Percentiles rank a stretch among this genome's conserved stretches.
phyloP scores from a whole-genome alignment of 140 eudicot species.

The Oenanthe javanica region DNA sequence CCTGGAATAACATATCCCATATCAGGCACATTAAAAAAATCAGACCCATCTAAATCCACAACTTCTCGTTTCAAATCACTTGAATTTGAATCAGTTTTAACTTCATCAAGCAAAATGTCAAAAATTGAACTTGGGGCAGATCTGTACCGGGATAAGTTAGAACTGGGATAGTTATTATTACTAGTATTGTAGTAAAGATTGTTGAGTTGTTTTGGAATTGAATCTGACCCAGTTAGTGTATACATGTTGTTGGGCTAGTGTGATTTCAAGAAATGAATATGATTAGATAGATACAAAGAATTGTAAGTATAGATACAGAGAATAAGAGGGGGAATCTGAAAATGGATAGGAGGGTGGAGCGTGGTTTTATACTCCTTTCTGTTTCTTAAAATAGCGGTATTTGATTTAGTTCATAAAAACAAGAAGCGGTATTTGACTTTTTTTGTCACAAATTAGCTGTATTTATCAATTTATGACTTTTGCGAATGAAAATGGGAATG shows the following conservation, averaged over 20 bases:
- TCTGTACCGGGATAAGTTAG: constrained; percentile 41
- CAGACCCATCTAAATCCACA: constrained; percentile 4
- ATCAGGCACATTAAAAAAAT: constrained; percentile 1
- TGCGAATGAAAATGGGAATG: too few relatives aligned
- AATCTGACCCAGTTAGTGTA: not conserved
- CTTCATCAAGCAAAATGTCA: constrained; percentile 22
- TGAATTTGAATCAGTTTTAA: constrained; percentile 2
- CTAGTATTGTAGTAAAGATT: not conserved
- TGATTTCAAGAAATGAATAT: too few relatives aligned
- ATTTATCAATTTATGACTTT: too few relatives aligned
- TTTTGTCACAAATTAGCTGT: too few relatives aligned
- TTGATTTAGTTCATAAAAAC: not conserved
- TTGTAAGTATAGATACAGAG: not conserved
- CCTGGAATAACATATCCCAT: constrained; percentile 8
- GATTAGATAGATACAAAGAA: not conserved
- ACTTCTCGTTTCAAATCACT: constrained; percentile 19
- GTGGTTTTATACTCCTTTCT: not conserved
- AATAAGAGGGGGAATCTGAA: not conserved
- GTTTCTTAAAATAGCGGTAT: not conserved
- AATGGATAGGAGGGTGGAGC: not conserved
- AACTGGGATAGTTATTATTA: not conserved
- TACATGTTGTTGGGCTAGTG: not conserved
- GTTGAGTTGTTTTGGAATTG: not conserved
- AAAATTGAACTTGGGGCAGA: constrained; percentile 71
- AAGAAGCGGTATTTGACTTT: too few relatives aligned